These are phyloP conservation scores for Jackrogersella multiformis DNA, from an alignment of 495 filamentous ascomycete genomes.

Conservation along the genomic window DNA sequence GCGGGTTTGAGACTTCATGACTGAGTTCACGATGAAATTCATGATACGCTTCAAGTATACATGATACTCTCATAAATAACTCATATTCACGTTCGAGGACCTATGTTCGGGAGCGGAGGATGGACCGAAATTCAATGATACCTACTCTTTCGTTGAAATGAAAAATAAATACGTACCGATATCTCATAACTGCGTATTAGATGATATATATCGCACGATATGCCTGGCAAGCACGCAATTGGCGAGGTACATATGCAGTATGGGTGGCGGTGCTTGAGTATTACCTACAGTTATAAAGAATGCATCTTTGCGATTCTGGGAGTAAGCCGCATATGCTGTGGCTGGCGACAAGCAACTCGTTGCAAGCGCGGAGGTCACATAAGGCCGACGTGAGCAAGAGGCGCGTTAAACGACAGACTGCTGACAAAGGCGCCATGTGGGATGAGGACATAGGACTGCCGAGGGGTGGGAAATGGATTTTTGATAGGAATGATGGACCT, in stretches of 20 bases:
- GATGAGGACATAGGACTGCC: neutral
- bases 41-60: neutral
- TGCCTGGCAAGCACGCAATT: neutral
- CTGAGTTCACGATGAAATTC: neutral
- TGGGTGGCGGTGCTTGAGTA: neutral
- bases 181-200: neutral
- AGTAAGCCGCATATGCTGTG: slow-evolving; percentile 23
- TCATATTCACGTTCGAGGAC: neutral
- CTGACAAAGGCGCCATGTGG: slow-evolving; percentile 7
- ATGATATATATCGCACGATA: neutral
- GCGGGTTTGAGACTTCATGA: neutral
- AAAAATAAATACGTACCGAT: neutral
- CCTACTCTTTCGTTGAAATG: neutral
- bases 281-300: neutral
- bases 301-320: slow-evolving; percentile 4
- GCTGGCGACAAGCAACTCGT: neutral
- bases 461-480: neutral
- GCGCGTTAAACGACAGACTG: neutral
- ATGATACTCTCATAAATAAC: neutral
- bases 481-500: neutral
- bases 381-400: slow-evolving; percentile 11
- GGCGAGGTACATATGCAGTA: slow-evolving; percentile 4
- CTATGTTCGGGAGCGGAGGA: neutral
- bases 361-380: slow-evolving; percentile 2
- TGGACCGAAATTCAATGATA: neutral